phyloP scores from a whole-genome alignment of 2,329 filamentous ascomycete genomes.

The Fusarium praegraminearum region DNA sequence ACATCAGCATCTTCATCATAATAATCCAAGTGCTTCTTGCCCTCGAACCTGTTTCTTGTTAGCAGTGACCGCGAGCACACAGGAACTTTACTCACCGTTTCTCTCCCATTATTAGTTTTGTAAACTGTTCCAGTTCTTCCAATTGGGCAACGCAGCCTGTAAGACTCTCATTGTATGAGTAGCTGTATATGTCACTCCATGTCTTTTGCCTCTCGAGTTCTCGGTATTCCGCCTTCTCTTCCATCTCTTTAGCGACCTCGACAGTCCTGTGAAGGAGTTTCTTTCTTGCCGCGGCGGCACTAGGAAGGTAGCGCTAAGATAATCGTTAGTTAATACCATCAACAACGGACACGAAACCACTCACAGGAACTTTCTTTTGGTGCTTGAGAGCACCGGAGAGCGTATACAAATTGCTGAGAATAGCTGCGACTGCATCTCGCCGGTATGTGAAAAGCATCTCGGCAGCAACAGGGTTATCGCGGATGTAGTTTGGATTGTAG shows the following conservation, averaged over 20 bases:
- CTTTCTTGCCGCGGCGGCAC: slow-evolving; percentile 65
- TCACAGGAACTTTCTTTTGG: slow-evolving; percentile 62
- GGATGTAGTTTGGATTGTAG: slow-evolving; percentile 66
- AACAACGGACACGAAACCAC: slow-evolving; percentile 18
- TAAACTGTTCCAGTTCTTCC: slow-evolving; percentile 66
- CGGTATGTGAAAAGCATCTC: slow-evolving; percentile 63
- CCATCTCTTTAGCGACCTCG: slow-evolving; percentile 57
- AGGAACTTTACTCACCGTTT: slow-evolving; percentile 54
- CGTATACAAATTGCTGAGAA: slow-evolving; percentile 69
- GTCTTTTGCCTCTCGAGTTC: slow-evolving; percentile 55
- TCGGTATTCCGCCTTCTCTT: slow-evolving; percentile 32
- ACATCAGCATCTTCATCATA: slow-evolving; percentile 39
- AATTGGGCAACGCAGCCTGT: slow-evolving; percentile 67
- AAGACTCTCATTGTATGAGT: slow-evolving; percentile 65
- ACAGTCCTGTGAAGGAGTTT: slow-evolving; percentile 64
- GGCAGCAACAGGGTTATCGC: slow-evolving; percentile 62
- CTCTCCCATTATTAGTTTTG: slow-evolving; percentile 69
- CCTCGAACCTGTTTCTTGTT: slow-evolving; percentile 51
- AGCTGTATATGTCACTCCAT: slow-evolving; percentile 69
- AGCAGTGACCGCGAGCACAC: neutral
- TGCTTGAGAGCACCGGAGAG: slow-evolving; percentile 67
- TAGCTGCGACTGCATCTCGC: slow-evolving; percentile 68
- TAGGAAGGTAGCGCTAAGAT: slow-evolving; percentile 65
- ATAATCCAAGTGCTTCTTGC: slow-evolving; percentile 45
- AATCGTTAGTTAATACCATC: slow-evolving; percentile 6